A percentile compares a stretch with the other conserved stretches of the same genome.
Conservation (phyloP, 2,329 filamentous ascomycete species). For the Cercospora beticola region DNA sequence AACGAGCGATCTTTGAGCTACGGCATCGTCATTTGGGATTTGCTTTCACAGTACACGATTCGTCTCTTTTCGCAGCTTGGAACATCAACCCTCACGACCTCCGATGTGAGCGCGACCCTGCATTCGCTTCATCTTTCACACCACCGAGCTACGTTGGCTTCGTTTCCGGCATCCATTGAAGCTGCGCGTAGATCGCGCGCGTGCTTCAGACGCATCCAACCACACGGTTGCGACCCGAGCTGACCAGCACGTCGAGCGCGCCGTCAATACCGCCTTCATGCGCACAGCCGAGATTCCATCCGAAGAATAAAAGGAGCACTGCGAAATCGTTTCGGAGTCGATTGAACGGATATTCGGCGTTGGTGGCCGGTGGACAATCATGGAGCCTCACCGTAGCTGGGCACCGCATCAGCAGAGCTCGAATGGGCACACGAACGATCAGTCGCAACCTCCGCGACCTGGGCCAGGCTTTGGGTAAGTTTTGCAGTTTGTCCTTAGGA, state of each 20-base stretch:
- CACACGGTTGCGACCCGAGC: constrained; percentile 3
- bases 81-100: background rate
- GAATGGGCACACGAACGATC: constrained; percentile 30
- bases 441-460: constrained; percentile 31
- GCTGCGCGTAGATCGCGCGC: background rate
- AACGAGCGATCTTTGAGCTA: constrained; percentile 3
- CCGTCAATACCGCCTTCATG: constrained; percentile 7
- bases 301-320: background rate
- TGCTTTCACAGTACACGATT: background rate
- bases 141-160: background rate
- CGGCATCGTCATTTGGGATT: constrained; percentile 8
- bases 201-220: background rate
- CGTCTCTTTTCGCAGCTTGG: background rate
- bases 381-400: constrained; percentile 25
- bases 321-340: background rate
- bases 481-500: background rate
- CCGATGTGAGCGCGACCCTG: background rate
- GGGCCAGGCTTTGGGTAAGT: constrained; percentile 36
- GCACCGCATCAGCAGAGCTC: constrained; percentile 29
- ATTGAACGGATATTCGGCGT: background rate
- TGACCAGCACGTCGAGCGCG: background rate
- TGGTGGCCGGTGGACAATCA: background rate
- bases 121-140: background rate
- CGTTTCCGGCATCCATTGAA: background rate
- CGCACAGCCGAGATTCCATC: constrained; percentile 2